Evolutionary conservation across 108 stramenopile genomes (phyloP), one percentile per base, ranked within the genome.

Genomic region (Asterionellopsis glacialis): DNA sequence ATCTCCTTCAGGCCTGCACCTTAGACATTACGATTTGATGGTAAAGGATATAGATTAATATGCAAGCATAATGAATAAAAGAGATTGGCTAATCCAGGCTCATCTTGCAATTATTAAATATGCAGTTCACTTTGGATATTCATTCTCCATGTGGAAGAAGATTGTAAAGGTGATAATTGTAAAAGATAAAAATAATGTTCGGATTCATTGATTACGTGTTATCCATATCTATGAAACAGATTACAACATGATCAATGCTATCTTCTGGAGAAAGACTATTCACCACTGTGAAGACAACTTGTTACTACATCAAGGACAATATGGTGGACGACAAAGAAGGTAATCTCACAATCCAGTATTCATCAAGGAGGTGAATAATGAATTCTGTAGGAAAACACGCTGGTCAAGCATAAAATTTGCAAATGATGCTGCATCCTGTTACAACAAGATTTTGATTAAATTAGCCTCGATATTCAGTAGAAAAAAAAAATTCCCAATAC

Each of bases 221-320:
- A 63, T 51, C 9, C 61, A 63, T 28, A 5, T 63, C 14, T 63
- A 51, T 33, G 61, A 63, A 25, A 50, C 61, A 27, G 61, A 63
- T 25, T 52, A 14, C 51, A 52, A 52, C 19, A 11, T 52, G 38
- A n/a, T 41, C 9, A 7, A 51, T 9, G 50, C 11, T 1, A 16
- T 28, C 1, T 33, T 33, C 9, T 63, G 61, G 61, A 14, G 51
- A 21, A 4, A 9, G 11, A 13, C 44, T 3, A 33, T 63, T 14
- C 18, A 51, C 3, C n/a, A n/a, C n/a, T n/a, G n/a, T n/a, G n/a
- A n/a, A n/a, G n/a, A n/a, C n/a, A n/a, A n/a, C n/a, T n/a, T n/a
- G n/a, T n/a, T n/a, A n/a, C n/a, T n/a, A n/a, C 24, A n/a, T 15
- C 52, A 5, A 22, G 25, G 25, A 22, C 52, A 22, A 53, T 25